Conservation (phyloP, 495 filamentous ascomycete genomes). For the Tetracladium marchalianum region DNA sequence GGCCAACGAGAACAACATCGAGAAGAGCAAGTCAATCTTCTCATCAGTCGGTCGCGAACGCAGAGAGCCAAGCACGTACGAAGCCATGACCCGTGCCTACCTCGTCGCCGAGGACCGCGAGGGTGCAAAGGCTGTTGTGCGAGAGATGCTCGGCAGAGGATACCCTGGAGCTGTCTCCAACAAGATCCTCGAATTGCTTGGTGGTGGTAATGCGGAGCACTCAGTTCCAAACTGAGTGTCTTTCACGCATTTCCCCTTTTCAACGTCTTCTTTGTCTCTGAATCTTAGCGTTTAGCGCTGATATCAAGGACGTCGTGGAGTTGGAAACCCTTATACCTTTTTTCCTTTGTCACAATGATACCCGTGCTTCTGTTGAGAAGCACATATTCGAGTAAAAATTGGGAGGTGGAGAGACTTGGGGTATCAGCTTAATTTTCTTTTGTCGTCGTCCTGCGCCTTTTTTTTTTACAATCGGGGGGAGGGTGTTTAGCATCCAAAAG, state of each 20-base stretch:
- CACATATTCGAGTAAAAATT: constrained; percentile 5
- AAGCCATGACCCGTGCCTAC: constrained; percentile 95
- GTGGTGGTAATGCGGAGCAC: constrained; percentile 36
- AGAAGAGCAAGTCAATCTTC: constrained; percentile 71
- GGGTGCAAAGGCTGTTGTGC: constrained; percentile 63
- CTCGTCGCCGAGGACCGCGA: constrained; percentile 70
- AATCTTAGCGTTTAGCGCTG: constrained; percentile 6
- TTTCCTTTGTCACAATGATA: constrained; percentile 17
- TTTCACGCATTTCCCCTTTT: constrained; percentile 1
- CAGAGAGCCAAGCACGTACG: constrained; percentile 96
- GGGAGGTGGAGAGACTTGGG: constrained; percentile 9
- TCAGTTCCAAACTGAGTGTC: neutral
- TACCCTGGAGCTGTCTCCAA: constrained; percentile 85
- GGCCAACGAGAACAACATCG: constrained; percentile 75
- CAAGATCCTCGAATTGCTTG: constrained; percentile 86
- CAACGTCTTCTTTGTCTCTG: constrained; percentile 1
- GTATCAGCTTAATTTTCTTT: constrained; percentile 12
- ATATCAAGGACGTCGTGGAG: constrained; percentile 3
- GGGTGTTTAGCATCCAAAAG: neutral
- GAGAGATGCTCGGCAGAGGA: constrained; percentile 82
- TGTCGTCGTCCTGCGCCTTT: neutral
- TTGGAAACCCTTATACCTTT: constrained; percentile 10
- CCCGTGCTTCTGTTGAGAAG: constrained; percentile 16
- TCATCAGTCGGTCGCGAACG: constrained; percentile 58
- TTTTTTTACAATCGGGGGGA: too few relatives aligned